These are phyloP conservation scores for Linderniella brevidens DNA, from an alignment of 257 asterid species.

Conservation along the genomic window DNA sequence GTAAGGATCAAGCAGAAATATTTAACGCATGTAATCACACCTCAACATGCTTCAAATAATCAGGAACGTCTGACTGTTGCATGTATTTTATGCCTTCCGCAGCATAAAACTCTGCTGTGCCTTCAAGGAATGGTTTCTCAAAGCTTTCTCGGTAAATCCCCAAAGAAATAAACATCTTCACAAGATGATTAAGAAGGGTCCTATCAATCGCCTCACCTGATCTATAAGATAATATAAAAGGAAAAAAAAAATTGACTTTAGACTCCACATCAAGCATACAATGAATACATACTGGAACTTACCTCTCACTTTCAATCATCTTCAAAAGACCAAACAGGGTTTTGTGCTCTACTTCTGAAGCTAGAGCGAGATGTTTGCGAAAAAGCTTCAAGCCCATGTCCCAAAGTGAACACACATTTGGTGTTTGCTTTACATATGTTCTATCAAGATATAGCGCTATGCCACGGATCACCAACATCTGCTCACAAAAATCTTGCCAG, in stretches of 20 bases:
- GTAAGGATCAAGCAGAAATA: neutral
- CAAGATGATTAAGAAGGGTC: constrained; percentile 88
- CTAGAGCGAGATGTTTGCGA: constrained; percentile 80
- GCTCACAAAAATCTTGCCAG: constrained; percentile 95
- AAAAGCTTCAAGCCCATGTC: constrained; percentile 98
- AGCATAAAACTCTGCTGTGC: constrained; percentile 89
- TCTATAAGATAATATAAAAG: constrained; percentile 19
- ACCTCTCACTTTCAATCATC: constrained; percentile 94
- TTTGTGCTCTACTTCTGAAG: constrained; percentile 86
- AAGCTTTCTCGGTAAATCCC: constrained; percentile 93
- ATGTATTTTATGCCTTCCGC: constrained; percentile 90
- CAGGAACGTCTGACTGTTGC: constrained; percentile 96
- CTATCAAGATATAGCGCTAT: constrained; percentile 89
- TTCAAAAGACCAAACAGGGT: constrained; percentile 78
- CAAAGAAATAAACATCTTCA: constrained; percentile 96
- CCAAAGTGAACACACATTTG: constrained; percentile 82
- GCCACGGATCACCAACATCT: constrained; percentile 91
- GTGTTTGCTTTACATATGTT: constrained; percentile 89
- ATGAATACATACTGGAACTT: constrained; percentile 3
- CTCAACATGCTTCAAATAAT: constrained; percentile 86
- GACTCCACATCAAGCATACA: neutral
- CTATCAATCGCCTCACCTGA: constrained; percentile 92
- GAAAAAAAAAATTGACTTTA: neutral
- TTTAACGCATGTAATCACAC: constrained; percentile 17
- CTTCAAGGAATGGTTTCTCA: constrained; percentile 90